Base-by-base conservation (phyloP, 202 grass and related monocot genomes). In the Eragrostis tef region DNA sequence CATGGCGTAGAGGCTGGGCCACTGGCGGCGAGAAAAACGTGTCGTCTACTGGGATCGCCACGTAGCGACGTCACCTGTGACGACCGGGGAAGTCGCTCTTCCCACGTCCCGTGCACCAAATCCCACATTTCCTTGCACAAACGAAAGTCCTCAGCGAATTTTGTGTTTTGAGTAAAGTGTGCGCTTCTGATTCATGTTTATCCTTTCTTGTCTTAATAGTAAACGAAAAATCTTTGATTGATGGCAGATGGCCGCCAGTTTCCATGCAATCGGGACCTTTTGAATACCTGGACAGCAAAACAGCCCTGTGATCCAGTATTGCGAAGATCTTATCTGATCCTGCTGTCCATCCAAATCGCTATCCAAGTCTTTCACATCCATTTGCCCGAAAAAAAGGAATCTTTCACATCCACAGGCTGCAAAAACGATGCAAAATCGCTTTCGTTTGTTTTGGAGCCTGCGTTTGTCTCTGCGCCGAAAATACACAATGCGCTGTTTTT, bases 61-160 rank as follows among this genome's bases (percentile, higher is more conserved):
- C 71, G 53, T 71, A 21, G 46, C 79, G 71, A 72, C 87, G 90
- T 74, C 85, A 81, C 71, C 52, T 70, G 47, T 87, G 87, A 89
- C 87, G 81, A 22, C 6, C 15, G 2, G 3, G 7, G n/a, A n/a
- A 25, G 29, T 80, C 64, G 24, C 47, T 50, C 14, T 43, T 11
- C 11, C n/a, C 85, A 70, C 44, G 45, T 58, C 57, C 19, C 16
- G 7, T 26, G 31, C 71, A 47, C 70, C 52, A 34, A 60, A 29
- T 21, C 15, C 13, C 19, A 17, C 59, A 17, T 57, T 53, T 24
- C 36, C 54, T 27, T 56, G 14, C 7, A 1, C 17, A 54, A 11
- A 52, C 61, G 9, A n/a, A 51, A 67, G 41, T 41, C n/a, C 29
- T 16, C 61, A 17, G 12, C 61, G 1, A 11, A 51, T n/a, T 39